A percentile compares a stretch with the other conserved stretches of the same genome.
These are phyloP conservation scores for Solanum chilense DNA, from an alignment of 257 asterid genomes.

Conservation along the genomic window DNA sequence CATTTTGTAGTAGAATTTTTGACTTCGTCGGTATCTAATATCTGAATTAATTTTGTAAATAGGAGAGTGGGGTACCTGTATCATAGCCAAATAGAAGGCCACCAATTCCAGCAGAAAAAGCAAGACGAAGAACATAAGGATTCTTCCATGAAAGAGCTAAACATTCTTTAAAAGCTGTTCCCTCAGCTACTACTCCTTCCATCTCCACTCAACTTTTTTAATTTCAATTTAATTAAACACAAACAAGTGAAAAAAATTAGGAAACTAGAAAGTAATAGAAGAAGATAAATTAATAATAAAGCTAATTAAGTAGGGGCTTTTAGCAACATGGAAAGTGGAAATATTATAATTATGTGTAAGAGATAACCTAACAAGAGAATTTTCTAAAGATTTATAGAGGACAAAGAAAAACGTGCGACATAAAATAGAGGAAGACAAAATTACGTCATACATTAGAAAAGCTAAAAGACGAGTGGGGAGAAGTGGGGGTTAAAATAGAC, in stretches of 20 bases:
- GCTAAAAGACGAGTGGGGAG: neutral
- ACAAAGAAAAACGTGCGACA: neutral
- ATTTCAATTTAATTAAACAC: neutral
- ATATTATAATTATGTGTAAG: neutral
- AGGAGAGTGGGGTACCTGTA: conserved; percentile 13
- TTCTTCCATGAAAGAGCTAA: conserved; percentile 14
- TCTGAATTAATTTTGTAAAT: neutral
- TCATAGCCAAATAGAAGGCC: conserved; percentile 49
- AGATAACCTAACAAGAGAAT: neutral
- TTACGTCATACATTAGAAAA: neutral
- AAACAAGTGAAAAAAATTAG: neutral
- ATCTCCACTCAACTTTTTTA: neutral
- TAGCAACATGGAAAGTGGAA: neutral
- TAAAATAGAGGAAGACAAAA: neutral
- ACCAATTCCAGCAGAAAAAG: conserved; percentile 45
- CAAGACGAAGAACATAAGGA: conserved; percentile 38
- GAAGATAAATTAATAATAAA: neutral
- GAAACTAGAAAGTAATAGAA: neutral
- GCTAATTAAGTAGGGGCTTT: neutral
- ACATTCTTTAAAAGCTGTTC: conserved; percentile 24
- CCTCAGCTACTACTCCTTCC: conserved; percentile 16
- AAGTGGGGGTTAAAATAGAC: neutral
- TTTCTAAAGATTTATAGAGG: neutral
- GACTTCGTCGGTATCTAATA: too few relatives aligned
- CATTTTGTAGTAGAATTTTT: too few relatives aligned